These are phyloP conservation scores for Lentinula detonsa DNA, from an alignment of 768 basidiomycete species.

Conservation along the genomic window DNA sequence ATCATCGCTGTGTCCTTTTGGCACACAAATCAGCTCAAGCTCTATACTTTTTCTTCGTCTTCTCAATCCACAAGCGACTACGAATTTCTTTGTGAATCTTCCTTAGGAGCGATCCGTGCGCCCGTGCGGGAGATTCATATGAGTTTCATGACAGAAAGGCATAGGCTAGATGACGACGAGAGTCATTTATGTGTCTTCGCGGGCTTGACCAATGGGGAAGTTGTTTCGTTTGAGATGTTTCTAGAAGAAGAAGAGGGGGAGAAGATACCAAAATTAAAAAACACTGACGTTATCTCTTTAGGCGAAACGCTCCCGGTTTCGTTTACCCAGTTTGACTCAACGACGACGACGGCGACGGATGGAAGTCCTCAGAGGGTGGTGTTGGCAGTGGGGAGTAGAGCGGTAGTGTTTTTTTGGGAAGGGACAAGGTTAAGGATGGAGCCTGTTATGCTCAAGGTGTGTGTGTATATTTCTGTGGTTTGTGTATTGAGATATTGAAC, in stretches of 20 bases:
- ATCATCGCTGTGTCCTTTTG: constrained; percentile 70
- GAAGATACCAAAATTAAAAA: constrained; percentile 23
- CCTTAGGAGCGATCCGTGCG: constrained; percentile 25
- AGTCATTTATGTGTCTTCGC: constrained; percentile 55
- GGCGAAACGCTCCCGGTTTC: no score
- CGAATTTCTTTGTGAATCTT: constrained; percentile 25
- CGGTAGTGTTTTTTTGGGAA: constrained; percentile 65
- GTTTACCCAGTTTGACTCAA: no score
- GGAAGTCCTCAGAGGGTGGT: constrained; percentile 39
- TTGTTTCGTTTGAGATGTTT: constrained; percentile 52
- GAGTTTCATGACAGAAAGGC: constrained; percentile 52
- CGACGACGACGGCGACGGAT: constrained; percentile 16
- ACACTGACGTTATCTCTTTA: constrained; percentile 37
- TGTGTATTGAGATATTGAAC: no score
- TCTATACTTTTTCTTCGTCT: constrained; percentile 30
- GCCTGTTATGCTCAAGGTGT: constrained; percentile 65
- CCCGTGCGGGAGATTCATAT: constrained; percentile 42
- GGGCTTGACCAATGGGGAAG: constrained; percentile 71
- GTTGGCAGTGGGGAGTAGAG: constrained; percentile 67
- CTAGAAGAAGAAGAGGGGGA: constrained; percentile 16
- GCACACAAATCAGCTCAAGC: constrained; percentile 57
- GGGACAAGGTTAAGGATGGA: constrained; percentile 60
- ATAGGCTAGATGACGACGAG: constrained; percentile 23
- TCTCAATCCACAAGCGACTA: constrained; percentile 11
- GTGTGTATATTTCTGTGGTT: not conserved